phyloP scores from a whole-genome alignment of 768 basidiomycete species.

The Mrakia frigida region DNA sequence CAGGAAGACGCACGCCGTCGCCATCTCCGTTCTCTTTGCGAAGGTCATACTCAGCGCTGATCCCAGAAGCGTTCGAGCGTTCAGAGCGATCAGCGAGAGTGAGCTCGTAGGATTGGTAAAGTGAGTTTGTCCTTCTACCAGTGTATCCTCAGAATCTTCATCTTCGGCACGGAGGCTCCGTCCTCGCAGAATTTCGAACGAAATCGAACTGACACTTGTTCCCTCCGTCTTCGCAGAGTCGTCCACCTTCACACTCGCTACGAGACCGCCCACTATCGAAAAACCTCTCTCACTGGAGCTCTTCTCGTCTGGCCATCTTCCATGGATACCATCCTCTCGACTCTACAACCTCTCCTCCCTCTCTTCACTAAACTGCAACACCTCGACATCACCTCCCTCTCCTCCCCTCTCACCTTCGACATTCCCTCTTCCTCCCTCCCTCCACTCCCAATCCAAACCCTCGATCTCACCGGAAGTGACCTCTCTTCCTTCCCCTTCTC shows the following conservation, averaged over 20 bases:
- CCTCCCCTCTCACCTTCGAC: not conserved
- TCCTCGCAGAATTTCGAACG: not conserved
- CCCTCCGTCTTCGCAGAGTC: not conserved
- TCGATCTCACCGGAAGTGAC: conserved; percentile 1
- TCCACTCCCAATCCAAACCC: not conserved
- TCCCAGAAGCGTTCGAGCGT: not conserved
- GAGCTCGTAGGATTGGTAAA: not conserved
- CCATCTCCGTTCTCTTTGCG: not conserved
- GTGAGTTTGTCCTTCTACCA: not conserved
- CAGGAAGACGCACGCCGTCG: not conserved
- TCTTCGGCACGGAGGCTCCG: not conserved
- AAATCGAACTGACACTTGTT: not conserved
- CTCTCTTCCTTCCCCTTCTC: not conserved
- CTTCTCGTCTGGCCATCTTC: not conserved
- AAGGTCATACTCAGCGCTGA: not conserved
- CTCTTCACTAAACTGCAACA: not conserved
- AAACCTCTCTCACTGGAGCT: not conserved
- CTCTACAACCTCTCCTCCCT: not conserved
- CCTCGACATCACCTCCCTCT: not conserved
- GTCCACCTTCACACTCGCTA: not conserved
- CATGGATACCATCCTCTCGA: not conserved
- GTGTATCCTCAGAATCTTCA: not conserved
- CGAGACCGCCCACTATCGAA: conserved; percentile 2
- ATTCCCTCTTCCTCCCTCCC: not conserved
- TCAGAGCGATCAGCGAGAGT: not conserved